Evolutionary conservation across 805 yeast species (phyloP).

Genomic region (Komagataella populi): DNA sequence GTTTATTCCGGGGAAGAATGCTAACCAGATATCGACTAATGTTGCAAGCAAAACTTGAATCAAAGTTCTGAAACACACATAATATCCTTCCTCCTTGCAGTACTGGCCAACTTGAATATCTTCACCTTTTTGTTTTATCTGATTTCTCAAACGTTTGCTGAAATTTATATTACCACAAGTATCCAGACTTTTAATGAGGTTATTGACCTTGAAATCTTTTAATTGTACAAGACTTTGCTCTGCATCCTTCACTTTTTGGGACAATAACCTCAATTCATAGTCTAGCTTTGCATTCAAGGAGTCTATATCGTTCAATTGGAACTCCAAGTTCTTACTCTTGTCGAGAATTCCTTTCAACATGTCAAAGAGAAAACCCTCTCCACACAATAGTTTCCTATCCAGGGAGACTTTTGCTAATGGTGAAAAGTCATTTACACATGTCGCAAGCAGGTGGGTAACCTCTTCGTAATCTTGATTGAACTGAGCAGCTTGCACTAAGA

Average conservation of each 20-base stretch:
- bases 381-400: neutral
- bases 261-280: constrained; percentile 49
- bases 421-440: constrained; percentile 1
- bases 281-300: constrained; percentile 45
- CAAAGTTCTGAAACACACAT: neutral
- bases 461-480: constrained; percentile 11
- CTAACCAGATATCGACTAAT: constrained; percentile 1
- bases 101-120: neutral
- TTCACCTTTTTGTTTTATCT: neutral
- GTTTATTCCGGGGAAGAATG: constrained; percentile 1
- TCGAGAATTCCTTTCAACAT: neutral
- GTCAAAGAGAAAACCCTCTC: neutral
- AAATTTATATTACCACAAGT: constrained; percentile 12
- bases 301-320: constrained; percentile 33
- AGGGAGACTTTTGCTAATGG: constrained; percentile 7
- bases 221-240: constrained; percentile 34
- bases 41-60: neutral
- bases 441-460: neutral
- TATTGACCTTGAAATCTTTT: constrained; percentile 24
- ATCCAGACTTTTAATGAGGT: constrained; percentile 23
- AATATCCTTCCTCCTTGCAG: neutral
- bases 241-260: constrained; percentile 51
- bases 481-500: constrained; percentile 9
- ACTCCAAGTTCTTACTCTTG: constrained; percentile 14
- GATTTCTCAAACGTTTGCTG: neutral